Evolutionary conservation across 2,329 filamentous ascomycete genomes (phyloP).

Genomic region (Sporothrix luriei): DNA sequence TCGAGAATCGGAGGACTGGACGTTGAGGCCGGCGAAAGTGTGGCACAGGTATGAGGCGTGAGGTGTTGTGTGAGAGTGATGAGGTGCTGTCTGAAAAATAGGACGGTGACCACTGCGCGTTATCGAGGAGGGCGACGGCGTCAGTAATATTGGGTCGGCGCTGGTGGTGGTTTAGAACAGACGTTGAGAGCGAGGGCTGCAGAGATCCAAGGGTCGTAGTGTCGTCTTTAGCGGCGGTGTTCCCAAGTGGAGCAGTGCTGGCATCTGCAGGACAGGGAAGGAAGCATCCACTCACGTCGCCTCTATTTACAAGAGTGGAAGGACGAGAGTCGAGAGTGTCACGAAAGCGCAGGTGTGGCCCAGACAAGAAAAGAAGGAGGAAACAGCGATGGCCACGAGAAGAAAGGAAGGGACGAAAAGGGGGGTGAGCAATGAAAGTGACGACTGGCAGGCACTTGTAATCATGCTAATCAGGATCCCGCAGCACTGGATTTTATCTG

Average conservation of each 20-base stretch:
- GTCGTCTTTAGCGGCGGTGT: conserved; percentile 4
- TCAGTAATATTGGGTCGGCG: not conserved
- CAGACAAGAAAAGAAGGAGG: not conserved
- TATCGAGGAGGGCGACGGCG: not conserved
- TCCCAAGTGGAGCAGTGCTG: conserved; percentile 1
- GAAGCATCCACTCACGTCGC: conserved; percentile 27
- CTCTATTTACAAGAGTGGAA: conserved; percentile 25
- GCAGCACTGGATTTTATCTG: conserved; percentile 22
- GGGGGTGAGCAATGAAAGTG: not conserved
- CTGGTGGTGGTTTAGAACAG: conserved; percentile 8
- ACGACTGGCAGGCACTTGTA: conserved; percentile 12
- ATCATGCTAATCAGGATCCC: conserved; percentile 2
- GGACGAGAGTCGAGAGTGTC: too few relatives aligned
- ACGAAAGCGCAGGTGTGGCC: not conserved
- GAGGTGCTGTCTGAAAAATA: not conserved
- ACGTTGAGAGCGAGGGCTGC: conserved; percentile 6
- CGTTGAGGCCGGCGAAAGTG: not conserved
- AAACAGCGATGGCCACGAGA: not conserved
- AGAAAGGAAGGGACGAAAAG: conserved; percentile 4
- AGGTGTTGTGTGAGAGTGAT: not conserved
- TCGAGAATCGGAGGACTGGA: not conserved
- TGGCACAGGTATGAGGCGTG: not conserved
- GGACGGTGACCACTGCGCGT: conserved; percentile 8
- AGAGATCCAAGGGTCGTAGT: conserved; percentile 20
- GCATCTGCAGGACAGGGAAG: conserved; percentile 19